Evolutionary conservation across 2,329 filamentous ascomycete species (phyloP), one percentile per base, ranked within the genome.

Genomic region (Colletotrichum cordylinicola): DNA sequence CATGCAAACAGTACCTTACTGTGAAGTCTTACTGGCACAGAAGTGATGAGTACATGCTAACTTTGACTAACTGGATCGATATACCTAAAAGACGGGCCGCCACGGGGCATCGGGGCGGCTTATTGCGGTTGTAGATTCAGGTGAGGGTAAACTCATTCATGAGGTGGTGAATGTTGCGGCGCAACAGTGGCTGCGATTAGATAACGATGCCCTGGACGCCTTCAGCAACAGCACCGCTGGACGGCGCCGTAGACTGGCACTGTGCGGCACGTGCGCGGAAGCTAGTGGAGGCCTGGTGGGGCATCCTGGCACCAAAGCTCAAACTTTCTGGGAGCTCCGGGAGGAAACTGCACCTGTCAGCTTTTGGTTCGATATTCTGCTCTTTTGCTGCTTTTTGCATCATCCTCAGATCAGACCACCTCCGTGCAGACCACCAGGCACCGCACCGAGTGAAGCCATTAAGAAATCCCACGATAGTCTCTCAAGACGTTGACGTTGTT

Each of bases 381-480:
- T 27, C 64, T 37, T 72, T 24, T 21, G 39, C 24, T 27, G 16
- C 31, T 24, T 62, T 62, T 24, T 18, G 43, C 43, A 48, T 48
- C 43, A 21, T 48, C 39, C 31, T 56, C 35, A 64, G 70, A 73
- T 75, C 73, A 72, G 62, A 72, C 64, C 73, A 72, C 58, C 18
- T 31, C 61, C 8, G 61, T 43, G 35, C 61, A 37, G 2, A 35
- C 15, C 35, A 31, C 31, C 55, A 56, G 7, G 9, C 6, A 18
- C 71, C 2, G 33, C 52, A 6, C 62, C 15, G 61, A 33, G 24
- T 39, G 71, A 67, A 56, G 37, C 61, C 33, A 74, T 31, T 74
- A 35, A 13, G 37, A 29, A 33, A 33, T 4, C 24, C 69, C 29
- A 37, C n/a, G 21, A 65, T 27, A 52, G 9, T 24, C 1, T 13